Conservation (phyloP, 345 rosid genomes). For the Syzygium grande region DNA sequence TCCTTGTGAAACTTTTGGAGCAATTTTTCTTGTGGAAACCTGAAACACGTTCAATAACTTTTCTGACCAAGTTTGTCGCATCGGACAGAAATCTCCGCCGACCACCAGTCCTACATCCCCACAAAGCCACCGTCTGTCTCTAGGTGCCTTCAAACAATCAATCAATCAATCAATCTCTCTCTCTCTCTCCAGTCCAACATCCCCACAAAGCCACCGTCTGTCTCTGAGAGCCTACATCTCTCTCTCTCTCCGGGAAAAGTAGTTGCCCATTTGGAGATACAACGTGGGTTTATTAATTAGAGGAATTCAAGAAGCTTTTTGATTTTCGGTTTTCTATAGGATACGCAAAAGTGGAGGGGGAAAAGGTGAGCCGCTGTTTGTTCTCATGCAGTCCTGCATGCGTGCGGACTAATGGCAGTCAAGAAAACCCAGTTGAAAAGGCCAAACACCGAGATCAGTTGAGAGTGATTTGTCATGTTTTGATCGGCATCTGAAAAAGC, state of each 20-base stretch:
- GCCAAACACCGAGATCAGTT: background rate
- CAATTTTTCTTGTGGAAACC: background rate
- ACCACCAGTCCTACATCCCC: background rate
- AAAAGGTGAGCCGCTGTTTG: background rate
- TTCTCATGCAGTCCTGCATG: background rate
- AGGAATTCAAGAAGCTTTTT: background rate
- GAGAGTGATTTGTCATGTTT: background rate
- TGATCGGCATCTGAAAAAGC: background rate
- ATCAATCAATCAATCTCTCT: background rate
- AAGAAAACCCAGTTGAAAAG: background rate
- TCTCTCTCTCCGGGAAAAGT: background rate
- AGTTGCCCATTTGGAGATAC: background rate
- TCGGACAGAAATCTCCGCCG: background rate
- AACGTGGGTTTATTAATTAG: background rate
- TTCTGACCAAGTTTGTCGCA: background rate
- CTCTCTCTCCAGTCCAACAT: no score
- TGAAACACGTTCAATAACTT: background rate
- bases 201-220: no score
- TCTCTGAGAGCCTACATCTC: no score
- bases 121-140: background rate
- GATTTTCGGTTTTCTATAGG: background rate
- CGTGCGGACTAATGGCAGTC: background rate
- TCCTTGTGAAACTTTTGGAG: background rate
- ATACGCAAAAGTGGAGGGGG: background rate
- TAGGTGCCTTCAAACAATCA: background rate